Percentiles rank a stretch among this genome's conserved stretches.
Evolutionary conservation across 768 basidiomycete genomes (phyloP).

Genomic region (Podaxis sp.): DNA sequence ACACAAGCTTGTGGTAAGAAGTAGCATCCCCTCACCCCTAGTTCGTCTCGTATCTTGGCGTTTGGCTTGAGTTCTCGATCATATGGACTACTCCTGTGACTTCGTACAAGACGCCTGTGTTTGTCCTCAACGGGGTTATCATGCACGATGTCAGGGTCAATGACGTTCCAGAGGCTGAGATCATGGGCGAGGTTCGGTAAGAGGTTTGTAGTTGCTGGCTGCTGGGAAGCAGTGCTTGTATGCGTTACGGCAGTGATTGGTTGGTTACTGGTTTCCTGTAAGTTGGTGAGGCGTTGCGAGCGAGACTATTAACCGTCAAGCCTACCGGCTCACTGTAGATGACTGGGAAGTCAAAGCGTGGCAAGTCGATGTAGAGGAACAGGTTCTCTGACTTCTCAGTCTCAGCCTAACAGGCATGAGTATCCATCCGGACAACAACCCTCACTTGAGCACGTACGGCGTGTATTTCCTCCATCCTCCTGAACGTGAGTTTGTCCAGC

Average conservation of each 20-base stretch:
- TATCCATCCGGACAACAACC: not conserved
- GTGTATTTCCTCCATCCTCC: conserved; percentile 94
- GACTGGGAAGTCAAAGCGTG: conserved; percentile 96
- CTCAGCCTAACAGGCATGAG: conserved; percentile 59
- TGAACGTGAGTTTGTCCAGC: conserved; percentile 90
- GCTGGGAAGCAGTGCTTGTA: conserved; percentile 41
- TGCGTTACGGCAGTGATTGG: conserved; percentile 29
- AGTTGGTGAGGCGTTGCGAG: conserved; percentile 23
- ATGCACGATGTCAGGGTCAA: conserved; percentile 87
- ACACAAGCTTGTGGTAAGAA: too few relatives aligned
- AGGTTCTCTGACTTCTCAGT: conserved; percentile 89
- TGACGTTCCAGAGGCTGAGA: conserved; percentile 77
- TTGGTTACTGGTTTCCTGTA: conserved; percentile 13
- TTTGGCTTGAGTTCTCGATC: conserved; percentile 97
- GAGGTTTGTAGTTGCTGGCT: conserved; percentile 44
- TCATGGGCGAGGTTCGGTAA: conserved; percentile 59
- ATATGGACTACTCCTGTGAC: conserved; percentile 92
- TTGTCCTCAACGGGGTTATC: conserved; percentile 99
- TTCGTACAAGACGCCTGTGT: conserved; percentile 89
- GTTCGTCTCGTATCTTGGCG: conserved; percentile 90
- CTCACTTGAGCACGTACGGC: conserved; percentile 50
- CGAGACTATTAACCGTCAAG: conserved; percentile 9
- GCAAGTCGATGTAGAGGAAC: conserved; percentile 95
- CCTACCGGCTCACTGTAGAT: conserved; percentile 89
- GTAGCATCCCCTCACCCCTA: conserved; percentile 58